Evolutionary conservation across 2,329 filamentous ascomycete genomes (phyloP).

Genomic region (Cordyceps militaris): DNA sequence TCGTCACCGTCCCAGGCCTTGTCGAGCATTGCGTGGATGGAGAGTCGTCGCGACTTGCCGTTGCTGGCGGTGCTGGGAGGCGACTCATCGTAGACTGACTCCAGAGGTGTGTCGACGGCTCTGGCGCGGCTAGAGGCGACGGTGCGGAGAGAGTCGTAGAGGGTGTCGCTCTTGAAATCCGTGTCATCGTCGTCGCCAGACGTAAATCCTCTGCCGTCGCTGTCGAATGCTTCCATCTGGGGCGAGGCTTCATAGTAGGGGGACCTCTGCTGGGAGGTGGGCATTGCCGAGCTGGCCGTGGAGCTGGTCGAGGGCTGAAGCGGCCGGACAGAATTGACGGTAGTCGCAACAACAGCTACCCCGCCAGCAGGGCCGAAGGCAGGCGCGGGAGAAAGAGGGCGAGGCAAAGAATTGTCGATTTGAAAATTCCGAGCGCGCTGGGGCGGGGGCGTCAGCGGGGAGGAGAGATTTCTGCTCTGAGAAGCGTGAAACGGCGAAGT

Average conservation of each 20-base stretch:
- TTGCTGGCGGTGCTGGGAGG: conserved; percentile 53
- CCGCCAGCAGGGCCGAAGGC: conserved; percentile 27
- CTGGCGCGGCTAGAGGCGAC: conserved; percentile 59
- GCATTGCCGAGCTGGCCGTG: conserved; percentile 37
- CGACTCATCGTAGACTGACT: conserved; percentile 77
- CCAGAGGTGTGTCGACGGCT: conserved; percentile 62
- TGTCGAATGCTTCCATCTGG: conserved; percentile 63
- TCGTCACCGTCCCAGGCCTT: conserved; percentile 47
- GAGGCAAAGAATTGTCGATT: conserved; percentile 36
- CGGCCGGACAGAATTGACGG: conserved; percentile 27
- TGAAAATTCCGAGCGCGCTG: conserved; percentile 49
- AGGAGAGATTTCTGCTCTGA: conserved; percentile 41
- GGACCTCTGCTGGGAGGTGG: conserved; percentile 24
- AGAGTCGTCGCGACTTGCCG: conserved; percentile 46
- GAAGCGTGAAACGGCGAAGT: conserved; percentile 15
- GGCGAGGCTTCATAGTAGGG: conserved; percentile 36
- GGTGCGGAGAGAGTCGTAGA: conserved; percentile 71
- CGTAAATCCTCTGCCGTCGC: conserved; percentile 55
- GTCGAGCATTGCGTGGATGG: conserved; percentile 53
- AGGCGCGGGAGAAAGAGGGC: conserved; percentile 24
- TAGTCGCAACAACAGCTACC: conserved; percentile 25
- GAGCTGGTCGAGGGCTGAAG: conserved; percentile 38
- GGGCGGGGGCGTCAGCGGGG: conserved; percentile 46
- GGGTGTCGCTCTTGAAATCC: conserved; percentile 70
- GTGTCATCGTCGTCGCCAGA: conserved; percentile 70